A percentile compares a stretch with the other conserved stretches of the same genome.
Conservation (phyloP, 2,329 filamentous ascomycete genomes). For the Pseudocercospora fijiensis region DNA sequence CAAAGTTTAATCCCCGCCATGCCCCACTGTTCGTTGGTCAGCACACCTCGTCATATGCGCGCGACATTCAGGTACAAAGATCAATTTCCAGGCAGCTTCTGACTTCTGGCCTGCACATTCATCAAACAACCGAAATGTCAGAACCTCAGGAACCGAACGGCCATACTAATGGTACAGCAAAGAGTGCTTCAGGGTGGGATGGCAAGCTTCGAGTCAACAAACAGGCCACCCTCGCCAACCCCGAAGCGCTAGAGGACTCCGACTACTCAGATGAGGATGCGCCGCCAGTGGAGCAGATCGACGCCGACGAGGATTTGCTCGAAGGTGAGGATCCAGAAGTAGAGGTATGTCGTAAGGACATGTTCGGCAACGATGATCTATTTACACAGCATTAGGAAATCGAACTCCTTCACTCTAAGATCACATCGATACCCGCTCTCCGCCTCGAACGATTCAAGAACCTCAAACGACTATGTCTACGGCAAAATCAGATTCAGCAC, state of each 20-base stretch:
- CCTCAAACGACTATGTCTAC: slow-evolving; percentile 71
- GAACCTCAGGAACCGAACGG: neutral
- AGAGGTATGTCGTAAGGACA: slow-evolving; percentile 43
- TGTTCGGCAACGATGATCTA: neutral
- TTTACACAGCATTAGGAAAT: slow-evolving; percentile 62
- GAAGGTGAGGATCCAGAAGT: slow-evolving; percentile 57
- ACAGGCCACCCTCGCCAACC: slow-evolving; percentile 68
- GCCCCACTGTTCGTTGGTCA: neutral
- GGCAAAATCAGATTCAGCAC: slow-evolving; percentile 82
- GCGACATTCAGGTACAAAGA: neutral
- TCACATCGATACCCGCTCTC: slow-evolving; percentile 74
- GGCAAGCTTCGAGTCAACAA: slow-evolving; percentile 76
- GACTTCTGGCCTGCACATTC: neutral
- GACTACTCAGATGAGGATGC: slow-evolving; percentile 76
- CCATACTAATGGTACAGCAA: slow-evolving; percentile 13
- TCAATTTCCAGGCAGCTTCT: neutral
- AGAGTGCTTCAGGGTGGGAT: slow-evolving; percentile 64
- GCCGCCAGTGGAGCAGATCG: slow-evolving; percentile 70
- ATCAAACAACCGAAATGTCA: neutral
- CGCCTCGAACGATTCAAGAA: slow-evolving; percentile 80
- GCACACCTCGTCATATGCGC: neutral
- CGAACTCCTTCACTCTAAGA: slow-evolving; percentile 82
- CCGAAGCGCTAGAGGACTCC: slow-evolving; percentile 78
- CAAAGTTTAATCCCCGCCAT: neutral
- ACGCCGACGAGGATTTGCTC: slow-evolving; percentile 71